A percentile compares a stretch with the other conserved stretches of the same genome.
Evolutionary conservation across 139 green algal genomes (phyloP).

Genomic region (Chlamydomonas applanata): DNA sequence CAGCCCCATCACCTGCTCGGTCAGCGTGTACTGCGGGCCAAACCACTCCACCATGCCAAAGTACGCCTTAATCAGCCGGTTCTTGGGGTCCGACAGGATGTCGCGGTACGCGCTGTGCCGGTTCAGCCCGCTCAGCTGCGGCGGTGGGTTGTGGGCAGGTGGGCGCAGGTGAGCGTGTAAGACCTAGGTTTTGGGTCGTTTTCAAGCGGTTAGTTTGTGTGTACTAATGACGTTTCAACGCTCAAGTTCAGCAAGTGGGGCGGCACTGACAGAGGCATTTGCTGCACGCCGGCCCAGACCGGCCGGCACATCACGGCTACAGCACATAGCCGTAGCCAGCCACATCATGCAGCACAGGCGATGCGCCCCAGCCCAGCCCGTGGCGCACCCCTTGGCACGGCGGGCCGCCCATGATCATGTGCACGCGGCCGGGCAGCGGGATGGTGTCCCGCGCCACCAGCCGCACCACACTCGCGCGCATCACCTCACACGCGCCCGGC

Average conservation of each 20-base stretch:
- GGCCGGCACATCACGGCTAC: slow-evolving; percentile 8
- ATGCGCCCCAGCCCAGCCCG: neutral
- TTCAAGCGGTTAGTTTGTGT: slow-evolving; percentile 1
- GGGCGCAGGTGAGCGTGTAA: neutral
- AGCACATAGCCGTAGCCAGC: neutral
- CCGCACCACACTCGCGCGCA: too few species aligned
- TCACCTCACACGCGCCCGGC: too few species aligned
- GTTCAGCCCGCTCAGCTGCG: slow-evolving; percentile 67
- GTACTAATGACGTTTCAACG: too few species aligned
- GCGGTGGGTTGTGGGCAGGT: too few species aligned
- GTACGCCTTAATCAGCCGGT: slow-evolving; percentile 62
- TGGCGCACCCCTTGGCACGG: slow-evolving; percentile 72
- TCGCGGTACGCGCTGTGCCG: slow-evolving; percentile 42
- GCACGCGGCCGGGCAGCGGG: slow-evolving; percentile 58
- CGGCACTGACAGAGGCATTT: neutral
- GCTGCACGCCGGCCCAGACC: neutral
- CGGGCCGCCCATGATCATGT: slow-evolving; percentile 72
- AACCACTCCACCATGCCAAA: slow-evolving; percentile 54
- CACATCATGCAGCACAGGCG: neutral
- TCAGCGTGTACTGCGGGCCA: slow-evolving; percentile 62
- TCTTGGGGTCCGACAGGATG: slow-evolving; percentile 63
- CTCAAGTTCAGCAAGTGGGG: too few species aligned
- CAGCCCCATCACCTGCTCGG: slow-evolving; percentile 80
- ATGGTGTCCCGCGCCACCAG: slow-evolving; percentile 9
- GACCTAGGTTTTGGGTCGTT: too few species aligned